Percentiles rank a stretch among this genome's conserved stretches.
These are phyloP conservation scores for Austroboletus niveus DNA, from an alignment of 1,284 basidiomycete genomes.

Conservation along the genomic window DNA sequence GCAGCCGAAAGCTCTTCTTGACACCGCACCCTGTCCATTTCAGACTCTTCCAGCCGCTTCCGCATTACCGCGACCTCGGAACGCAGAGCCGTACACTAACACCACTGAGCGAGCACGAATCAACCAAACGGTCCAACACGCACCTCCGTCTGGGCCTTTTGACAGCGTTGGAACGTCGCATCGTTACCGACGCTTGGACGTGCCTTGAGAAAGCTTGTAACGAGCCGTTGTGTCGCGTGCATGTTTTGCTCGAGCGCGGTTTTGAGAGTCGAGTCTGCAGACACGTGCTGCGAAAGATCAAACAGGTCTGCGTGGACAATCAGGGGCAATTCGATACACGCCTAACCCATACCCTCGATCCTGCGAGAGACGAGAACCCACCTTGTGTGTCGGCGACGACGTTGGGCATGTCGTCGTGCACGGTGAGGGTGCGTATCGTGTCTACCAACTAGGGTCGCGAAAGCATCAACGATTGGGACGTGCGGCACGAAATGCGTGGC, in stretches of 20 bases:
- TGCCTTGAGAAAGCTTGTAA: conserved; percentile 56
- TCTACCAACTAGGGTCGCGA: conserved; percentile 53
- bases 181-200: conserved; percentile 26
- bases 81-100: conserved; percentile 55
- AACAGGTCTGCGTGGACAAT: conserved; percentile 36
- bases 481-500: background rate
- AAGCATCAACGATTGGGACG: background rate
- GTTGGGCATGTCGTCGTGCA: conserved; percentile 50
- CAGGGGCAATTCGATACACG: background rate
- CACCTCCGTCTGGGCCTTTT: conserved; percentile 63
- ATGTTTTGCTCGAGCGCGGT: conserved; percentile 53
- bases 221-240: conserved; percentile 57
- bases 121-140: conserved; percentile 2
- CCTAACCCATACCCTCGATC: background rate
- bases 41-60: conserved; percentile 53
- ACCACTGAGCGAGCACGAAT: conserved; percentile 12
- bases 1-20: conserved; percentile 58
- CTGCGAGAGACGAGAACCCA: conserved; percentile 20
- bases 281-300: conserved; percentile 53
- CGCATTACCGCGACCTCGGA: conserved; percentile 63
- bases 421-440: conserved; percentile 62
- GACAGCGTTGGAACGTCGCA: conserved; percentile 43
- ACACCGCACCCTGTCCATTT: conserved; percentile 53
- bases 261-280: conserved; percentile 48
- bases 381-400: conserved; percentile 46